Evolutionary conservation across 192 early-diverging fungal species (phyloP).

Genomic region (Coemansia sp.): DNA sequence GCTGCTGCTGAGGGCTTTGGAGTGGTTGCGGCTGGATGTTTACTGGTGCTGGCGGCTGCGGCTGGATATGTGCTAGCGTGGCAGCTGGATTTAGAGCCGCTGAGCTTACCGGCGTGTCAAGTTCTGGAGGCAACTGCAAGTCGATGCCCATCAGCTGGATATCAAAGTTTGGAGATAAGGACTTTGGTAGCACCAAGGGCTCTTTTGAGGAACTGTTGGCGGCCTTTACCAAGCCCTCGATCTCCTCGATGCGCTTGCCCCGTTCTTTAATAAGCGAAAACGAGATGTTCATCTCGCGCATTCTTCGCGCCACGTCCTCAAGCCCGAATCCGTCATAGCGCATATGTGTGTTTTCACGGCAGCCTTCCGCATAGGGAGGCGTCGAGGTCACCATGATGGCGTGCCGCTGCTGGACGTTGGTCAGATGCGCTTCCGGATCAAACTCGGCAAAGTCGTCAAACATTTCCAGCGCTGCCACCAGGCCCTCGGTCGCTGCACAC

Average conservation of each 20-base stretch:
- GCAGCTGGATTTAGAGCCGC: conserved; percentile 19
- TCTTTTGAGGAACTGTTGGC: conserved; percentile 37
- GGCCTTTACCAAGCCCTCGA: conserved; percentile 33
- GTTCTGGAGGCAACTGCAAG: conserved; percentile 32
- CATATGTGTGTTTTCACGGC: conserved; percentile 46
- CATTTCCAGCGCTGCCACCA: conserved; percentile 52
- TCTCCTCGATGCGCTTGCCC: conserved; percentile 35
- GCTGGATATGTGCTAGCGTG: conserved; percentile 32
- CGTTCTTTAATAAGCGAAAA: conserved; percentile 51
- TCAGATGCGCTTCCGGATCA: conserved; percentile 43
- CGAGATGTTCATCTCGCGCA: conserved; percentile 51
- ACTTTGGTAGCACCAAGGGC: conserved; percentile 31
- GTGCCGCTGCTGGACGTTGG: conserved; percentile 49
- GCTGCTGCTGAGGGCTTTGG: conserved; percentile 1
- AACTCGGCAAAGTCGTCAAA: conserved; percentile 50
- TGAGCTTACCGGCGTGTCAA: conserved; percentile 5
- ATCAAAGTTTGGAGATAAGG: conserved; percentile 46
- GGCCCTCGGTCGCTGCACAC: conserved; percentile 47
- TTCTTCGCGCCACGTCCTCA: conserved; percentile 40
- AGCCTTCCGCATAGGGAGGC: conserved; percentile 42
- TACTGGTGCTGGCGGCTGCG: conserved; percentile 12
- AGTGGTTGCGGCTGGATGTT: conserved; percentile 1
- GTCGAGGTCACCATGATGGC: conserved; percentile 44
- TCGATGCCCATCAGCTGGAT: conserved; percentile 41
- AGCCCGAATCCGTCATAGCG: conserved; percentile 44